Evolutionary conservation across 2,329 filamentous ascomycete species (phyloP).

Genomic region (Ophiostoma populinum): DNA sequence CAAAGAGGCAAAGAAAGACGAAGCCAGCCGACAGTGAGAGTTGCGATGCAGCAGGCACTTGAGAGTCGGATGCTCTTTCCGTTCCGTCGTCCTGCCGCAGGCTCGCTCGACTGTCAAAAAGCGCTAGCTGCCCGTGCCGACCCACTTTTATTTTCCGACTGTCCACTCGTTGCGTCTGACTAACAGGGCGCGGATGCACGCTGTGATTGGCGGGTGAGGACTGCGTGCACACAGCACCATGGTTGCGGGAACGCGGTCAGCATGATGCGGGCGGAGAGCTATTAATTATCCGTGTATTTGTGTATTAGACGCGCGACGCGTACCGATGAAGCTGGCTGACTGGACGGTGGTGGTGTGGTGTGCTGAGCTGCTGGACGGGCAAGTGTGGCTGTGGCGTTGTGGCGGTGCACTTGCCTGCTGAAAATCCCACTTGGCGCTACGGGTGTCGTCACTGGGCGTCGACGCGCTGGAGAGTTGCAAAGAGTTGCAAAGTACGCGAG

Average conservation of each 20-base stretch:
- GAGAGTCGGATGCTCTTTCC: no score
- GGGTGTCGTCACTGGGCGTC: constrained; percentile 1
- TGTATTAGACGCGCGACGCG: no score
- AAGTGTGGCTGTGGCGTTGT: background rate
- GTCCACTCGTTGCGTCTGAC: constrained; percentile 1
- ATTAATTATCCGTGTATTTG: no score
- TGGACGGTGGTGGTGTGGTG: no score
- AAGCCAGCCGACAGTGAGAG: background rate
- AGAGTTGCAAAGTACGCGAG: background rate
- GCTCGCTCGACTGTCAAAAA: no score
- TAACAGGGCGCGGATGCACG: no score
- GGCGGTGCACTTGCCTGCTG: background rate
- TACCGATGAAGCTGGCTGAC: background rate
- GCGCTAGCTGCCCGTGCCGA: constrained; percentile 3
- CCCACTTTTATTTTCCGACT: background rate
- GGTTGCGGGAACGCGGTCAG: no score
- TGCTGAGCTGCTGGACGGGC: no score
- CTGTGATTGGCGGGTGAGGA: no score
- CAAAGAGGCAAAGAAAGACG: background rate
- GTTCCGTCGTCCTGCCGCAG: background rate
- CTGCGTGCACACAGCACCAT: no score
- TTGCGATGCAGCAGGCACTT: constrained; percentile 1
- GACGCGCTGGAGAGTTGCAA: background rate
- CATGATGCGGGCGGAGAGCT: no score
- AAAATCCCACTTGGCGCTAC: constrained; percentile 2